Evolutionary conservation across 2,329 filamentous ascomycete genomes (phyloP).

Genomic region (Arthrinium puccinioides): DNA sequence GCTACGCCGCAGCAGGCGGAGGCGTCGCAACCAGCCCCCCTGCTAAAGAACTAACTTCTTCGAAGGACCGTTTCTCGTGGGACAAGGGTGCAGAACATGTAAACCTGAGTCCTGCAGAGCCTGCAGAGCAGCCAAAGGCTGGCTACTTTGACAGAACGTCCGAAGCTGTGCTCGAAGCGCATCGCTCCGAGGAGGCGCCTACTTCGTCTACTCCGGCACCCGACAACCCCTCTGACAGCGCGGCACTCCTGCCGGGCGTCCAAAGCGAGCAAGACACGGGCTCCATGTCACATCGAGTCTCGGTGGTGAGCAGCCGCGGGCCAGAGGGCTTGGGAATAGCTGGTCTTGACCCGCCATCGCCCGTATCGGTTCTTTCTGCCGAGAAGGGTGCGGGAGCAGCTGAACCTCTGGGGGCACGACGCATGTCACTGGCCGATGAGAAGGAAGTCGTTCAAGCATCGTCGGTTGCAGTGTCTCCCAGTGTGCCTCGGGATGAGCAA

Average conservation of each 20-base stretch:
- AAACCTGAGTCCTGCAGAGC: slow-evolving; percentile 4
- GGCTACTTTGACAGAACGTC: background rate
- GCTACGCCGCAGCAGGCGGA: background rate
- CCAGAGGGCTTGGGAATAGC: slow-evolving; percentile 17
- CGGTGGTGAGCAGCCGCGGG: slow-evolving; percentile 26
- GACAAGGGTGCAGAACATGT: slow-evolving; percentile 24
- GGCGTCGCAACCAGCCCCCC: slow-evolving; percentile 5
- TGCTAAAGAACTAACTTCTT: slow-evolving; percentile 1
- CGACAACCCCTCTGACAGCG: too few species aligned
- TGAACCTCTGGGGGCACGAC: slow-evolving; percentile 8
- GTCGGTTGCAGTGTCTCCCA: slow-evolving; percentile 26
- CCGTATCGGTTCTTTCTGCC: slow-evolving; percentile 30
- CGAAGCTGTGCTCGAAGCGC: background rate
- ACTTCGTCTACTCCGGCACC: slow-evolving; percentile 1
- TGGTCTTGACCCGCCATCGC: slow-evolving; percentile 33
- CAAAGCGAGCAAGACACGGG: slow-evolving; percentile 7
- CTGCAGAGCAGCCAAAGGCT: background rate
- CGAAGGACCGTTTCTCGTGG: slow-evolving; percentile 33
- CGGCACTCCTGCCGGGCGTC: too few species aligned
- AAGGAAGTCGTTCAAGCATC: slow-evolving; percentile 29
- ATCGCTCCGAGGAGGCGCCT: background rate
- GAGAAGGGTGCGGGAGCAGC: slow-evolving; percentile 13
- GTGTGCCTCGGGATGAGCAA: slow-evolving; percentile 31
- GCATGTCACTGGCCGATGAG: slow-evolving; percentile 36
- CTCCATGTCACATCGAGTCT: slow-evolving; percentile 27